phyloP scores from a whole-genome alignment of 176 grass and related monocot genomes.

The Thalia dealbata region DNA sequence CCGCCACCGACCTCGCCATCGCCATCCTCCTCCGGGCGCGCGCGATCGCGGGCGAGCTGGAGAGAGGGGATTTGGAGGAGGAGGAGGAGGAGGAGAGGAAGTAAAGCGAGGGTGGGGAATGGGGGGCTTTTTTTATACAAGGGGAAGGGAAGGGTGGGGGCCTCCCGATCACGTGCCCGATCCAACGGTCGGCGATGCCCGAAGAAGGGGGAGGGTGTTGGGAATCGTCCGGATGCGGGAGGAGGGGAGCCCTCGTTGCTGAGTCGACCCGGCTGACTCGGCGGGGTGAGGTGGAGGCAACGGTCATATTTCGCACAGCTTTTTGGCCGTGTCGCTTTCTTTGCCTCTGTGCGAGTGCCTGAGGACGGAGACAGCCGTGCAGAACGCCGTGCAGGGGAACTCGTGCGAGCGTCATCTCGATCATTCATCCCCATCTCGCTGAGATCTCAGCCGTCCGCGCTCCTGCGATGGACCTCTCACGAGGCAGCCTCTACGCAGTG shows the following conservation, averaged over 20 bases:
- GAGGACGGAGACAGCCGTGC: not conserved
- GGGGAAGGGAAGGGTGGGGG: not conserved
- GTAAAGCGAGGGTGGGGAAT: not conserved
- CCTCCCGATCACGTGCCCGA: not conserved
- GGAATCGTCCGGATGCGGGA: not conserved
- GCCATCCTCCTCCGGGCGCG: not conserved
- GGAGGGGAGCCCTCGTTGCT: not conserved
- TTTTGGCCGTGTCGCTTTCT: slow-evolving; percentile 1
- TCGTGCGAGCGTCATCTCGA: too few relatives aligned
- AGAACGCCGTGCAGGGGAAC: too few relatives aligned
- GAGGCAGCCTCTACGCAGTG: too few relatives aligned
- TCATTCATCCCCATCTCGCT: too few relatives aligned
- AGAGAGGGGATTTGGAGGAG: not conserved
- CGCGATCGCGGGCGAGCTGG: not conserved
- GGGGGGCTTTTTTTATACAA: not conserved
- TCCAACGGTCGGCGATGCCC: not conserved
- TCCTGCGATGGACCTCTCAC: too few relatives aligned
- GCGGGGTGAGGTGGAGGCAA: not conserved
- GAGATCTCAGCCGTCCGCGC: too few relatives aligned
- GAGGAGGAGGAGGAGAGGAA: not conserved
- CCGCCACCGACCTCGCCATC: not conserved
- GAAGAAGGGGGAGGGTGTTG: not conserved
- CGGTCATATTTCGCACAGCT: slow-evolving; percentile 3
- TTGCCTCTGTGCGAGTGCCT: not conserved
- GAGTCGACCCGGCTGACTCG: not conserved